Evolutionary conservation across 2,329 filamentous ascomycete genomes (phyloP), one percentile per base, ranked within the genome.

Genomic region (Microsporum canis): DNA sequence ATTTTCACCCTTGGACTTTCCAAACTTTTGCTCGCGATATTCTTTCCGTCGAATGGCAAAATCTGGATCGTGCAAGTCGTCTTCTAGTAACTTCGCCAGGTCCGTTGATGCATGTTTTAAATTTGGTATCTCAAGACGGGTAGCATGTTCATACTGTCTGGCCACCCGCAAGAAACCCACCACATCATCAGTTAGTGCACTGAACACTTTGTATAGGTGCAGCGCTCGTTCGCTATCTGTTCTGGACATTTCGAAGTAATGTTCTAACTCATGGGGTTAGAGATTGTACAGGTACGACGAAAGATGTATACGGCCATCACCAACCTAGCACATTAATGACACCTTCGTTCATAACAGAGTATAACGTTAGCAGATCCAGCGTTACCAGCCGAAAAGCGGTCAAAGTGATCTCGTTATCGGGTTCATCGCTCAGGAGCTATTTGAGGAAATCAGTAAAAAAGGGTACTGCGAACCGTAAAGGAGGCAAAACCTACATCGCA

Each of bases 221-320:
- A 99, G 84, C 61, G 94, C 91, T 65, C 91, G 84, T 73, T 96
- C 90, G 62, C 94, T 95, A 74, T 99, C 94, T 31, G 89, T 82
- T 70, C 89, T 89, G 58, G 94, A 96, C 88, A 99, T 92, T 77
- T 99, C 94, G 69, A 99, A 99, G 75, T 97, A 99, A 74, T 95
- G 89, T 68, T 94, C 91, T 95, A 65, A 12, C 27, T 29, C 49
- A 7, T 31, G 57, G 58, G 53, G 58, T 59, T 57, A 58, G 62
- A 23, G 23, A 23, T n/a, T 14, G 2, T 36, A 17, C 49, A 56
- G 14, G 64, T 62, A 63, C 61, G 57, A 17, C 23, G 23, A 34
- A 45, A 27, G 34, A 23, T 14, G 39, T n/a, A 23, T 33, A 2
- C 5, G 36, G 51, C 45, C 36, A 23, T 23, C 17, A 70, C 84